A percentile compares a stretch with the other conserved stretches of the same genome.
Conservation (phyloP, 78 protist genomes). For the Dictyostelium capitatum region DNA sequence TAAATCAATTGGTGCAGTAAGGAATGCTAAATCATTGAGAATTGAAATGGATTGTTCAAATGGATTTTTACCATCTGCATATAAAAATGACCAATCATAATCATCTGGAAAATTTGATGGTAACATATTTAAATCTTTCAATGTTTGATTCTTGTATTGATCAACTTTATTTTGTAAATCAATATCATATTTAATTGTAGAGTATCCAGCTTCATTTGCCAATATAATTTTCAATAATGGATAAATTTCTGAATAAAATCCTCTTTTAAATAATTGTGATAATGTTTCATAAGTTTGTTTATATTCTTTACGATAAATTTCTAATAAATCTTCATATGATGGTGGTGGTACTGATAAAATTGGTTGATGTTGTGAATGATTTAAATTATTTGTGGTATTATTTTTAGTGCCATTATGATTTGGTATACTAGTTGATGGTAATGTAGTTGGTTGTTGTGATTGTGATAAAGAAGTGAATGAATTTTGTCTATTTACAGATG, state of each 20-base stretch:
- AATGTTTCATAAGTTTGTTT: neutral
- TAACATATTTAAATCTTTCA: slow-evolving; percentile 18
- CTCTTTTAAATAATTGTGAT: slow-evolving; percentile 32
- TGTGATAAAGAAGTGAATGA: neutral
- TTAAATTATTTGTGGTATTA: neutral
- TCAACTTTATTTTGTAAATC: slow-evolving; percentile 28
- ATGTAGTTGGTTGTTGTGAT: neutral
- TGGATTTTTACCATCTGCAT: slow-evolving; percentile 1
- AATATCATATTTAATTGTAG: neutral
- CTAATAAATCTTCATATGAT: neutral
- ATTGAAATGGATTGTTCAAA: slow-evolving; percentile 37
- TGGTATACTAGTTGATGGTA: neutral
- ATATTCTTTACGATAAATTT: neutral
- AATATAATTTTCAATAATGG: slow-evolving; percentile 39
- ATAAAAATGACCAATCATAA: neutral
- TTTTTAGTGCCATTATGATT: neutral
- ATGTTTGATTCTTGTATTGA: neutral
- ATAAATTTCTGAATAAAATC: slow-evolving; percentile 31
- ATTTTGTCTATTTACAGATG: neutral
- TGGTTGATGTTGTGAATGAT: neutral
- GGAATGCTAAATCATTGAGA: slow-evolving; percentile 27
- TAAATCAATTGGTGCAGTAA: slow-evolving; percentile 39
- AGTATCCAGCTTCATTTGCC: neutral
- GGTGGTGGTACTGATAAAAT: neutral
- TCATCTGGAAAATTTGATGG: slow-evolving; percentile 63